Percentiles rank a stretch among this genome's conserved stretches.
phyloP scores from a whole-genome alignment of 106 monocot genomes.

The Allium cepa region DNA sequence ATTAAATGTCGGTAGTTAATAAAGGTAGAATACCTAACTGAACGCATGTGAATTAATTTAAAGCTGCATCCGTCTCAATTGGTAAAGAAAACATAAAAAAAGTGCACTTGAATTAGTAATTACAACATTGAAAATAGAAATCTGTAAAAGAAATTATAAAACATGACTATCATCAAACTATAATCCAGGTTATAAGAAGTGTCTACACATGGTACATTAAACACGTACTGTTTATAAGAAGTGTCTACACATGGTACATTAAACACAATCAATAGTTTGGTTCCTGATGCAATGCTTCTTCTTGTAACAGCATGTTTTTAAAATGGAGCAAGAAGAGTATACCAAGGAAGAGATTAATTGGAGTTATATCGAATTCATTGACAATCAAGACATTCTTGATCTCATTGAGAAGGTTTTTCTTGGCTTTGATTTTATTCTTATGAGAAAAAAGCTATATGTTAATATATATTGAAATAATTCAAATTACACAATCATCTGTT shows the following conservation, averaged over 20 bases:
- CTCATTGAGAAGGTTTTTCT: conserved; percentile 38
- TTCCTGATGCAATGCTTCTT: background rate
- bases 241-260: background rate
- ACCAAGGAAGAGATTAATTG: conserved; percentile 55
- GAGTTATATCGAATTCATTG: conserved; percentile 59
- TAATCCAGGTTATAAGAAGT: no score
- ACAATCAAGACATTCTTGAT: conserved; percentile 53
- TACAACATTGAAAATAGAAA: no score
- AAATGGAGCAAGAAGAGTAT: conserved; percentile 49
- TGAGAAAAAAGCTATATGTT: background rate
- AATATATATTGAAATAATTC: background rate
- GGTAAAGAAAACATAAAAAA: no score
- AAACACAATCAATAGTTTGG: background rate
- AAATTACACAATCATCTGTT: background rate
- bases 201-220: no score
- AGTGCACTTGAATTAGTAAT: no score
- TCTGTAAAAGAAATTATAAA: no score
- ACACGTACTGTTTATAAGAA: background rate
- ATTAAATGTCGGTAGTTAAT: no score
- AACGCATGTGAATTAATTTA: no score
- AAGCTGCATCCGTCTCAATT: no score
- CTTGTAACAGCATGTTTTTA: conserved; percentile 36
- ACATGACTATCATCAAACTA: no score
- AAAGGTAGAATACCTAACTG: no score
- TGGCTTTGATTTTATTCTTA: background rate